Base-by-base conservation (phyloP, 352 stramenopile species). In the Blastocystis sp. region DNA sequence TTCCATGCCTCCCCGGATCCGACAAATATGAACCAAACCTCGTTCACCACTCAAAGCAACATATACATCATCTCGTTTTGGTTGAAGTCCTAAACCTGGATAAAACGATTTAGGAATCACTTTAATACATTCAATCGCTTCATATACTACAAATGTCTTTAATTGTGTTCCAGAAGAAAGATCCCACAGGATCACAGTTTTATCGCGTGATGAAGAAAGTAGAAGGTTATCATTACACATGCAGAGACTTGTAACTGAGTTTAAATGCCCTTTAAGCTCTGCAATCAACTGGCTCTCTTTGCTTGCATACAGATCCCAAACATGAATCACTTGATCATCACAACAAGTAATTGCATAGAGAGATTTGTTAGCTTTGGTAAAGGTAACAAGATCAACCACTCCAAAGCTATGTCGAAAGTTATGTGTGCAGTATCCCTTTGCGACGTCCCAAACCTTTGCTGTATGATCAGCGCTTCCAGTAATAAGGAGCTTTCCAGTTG, bases 391-490 rank as follows among this genome's bases (percentile, higher is more conserved):
- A 57, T 92, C 94, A 54, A 95, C 93, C 75, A 95, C 94, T 51
- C 92, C 93, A 21, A 90, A 61, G 74, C 94, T 92, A 12, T 91
- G 90, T 37, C 91, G 91, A 88, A 95, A 95, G 89, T 93, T 94
- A 90, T 95, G 93, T 74, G 93, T 95, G 88, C 92, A 94, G 88
- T 92, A 95, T 24, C 92, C 92, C 88, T 95, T 94, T 73, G 94
- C 92, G 35, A 95, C 90, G 88, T 95, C 93, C 59, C 94, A 95
- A 49, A 94, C 88, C 37, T 87, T 87, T 0, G 77, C 77, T 52
- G 77, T 87, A 24, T 87, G 51, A 90, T 99, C 96, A 39, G 95
- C 95, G 29, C 94, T 95, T 87, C 94, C 96, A 0, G 96, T 98
- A 7, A 95, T 95, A 9, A 98, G 90, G 85, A 98, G 89, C 67